Percentiles rank a stretch among this genome's conserved stretches.
These are phyloP conservation scores for Candida ulmi DNA, from an alignment of 805 yeast genomes.

Conservation along the genomic window DNA sequence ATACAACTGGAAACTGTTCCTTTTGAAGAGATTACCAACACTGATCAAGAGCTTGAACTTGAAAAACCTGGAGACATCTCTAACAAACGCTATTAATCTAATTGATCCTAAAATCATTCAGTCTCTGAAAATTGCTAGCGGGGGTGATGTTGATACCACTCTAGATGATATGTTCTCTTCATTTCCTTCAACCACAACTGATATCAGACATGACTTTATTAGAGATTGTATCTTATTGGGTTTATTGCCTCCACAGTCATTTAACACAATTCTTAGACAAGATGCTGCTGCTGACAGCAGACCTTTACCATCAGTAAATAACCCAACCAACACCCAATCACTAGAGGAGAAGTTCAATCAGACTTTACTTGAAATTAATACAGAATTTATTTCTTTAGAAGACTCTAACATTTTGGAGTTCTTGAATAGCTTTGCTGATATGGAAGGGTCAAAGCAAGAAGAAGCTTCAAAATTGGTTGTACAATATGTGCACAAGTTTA, in stretches of 20 bases:
- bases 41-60: slow-evolving; percentile 30
- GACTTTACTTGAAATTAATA: slow-evolving; percentile 32
- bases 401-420: slow-evolving; percentile 50
- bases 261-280: slow-evolving; percentile 31
- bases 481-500: slow-evolving; percentile 29
- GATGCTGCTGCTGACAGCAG: slow-evolving; percentile 33
- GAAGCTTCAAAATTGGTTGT: slow-evolving; percentile 34
- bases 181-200: slow-evolving; percentile 39
- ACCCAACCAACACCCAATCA: slow-evolving; percentile 10
- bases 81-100: slow-evolving; percentile 23
- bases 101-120: slow-evolving; percentile 32
- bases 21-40: slow-evolving; percentile 41
- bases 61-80: slow-evolving; percentile 21
- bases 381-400: slow-evolving; percentile 44
- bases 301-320: slow-evolving; percentile 21
- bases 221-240: slow-evolving; percentile 36
- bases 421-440: slow-evolving; percentile 37
- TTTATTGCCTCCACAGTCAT: slow-evolving; percentile 29
- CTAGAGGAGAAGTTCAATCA: slow-evolving; percentile 23
- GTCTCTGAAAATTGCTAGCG: slow-evolving; percentile 15
- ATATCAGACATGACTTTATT: slow-evolving; percentile 47
- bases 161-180: slow-evolving; percentile 47
- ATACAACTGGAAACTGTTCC: slow-evolving; percentile 39
- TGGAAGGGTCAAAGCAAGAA: slow-evolving; percentile 43
- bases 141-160: slow-evolving; percentile 18